phyloP scores from a whole-genome alignment of 768 basidiomycete genomes.

The Mycena crocata region DNA sequence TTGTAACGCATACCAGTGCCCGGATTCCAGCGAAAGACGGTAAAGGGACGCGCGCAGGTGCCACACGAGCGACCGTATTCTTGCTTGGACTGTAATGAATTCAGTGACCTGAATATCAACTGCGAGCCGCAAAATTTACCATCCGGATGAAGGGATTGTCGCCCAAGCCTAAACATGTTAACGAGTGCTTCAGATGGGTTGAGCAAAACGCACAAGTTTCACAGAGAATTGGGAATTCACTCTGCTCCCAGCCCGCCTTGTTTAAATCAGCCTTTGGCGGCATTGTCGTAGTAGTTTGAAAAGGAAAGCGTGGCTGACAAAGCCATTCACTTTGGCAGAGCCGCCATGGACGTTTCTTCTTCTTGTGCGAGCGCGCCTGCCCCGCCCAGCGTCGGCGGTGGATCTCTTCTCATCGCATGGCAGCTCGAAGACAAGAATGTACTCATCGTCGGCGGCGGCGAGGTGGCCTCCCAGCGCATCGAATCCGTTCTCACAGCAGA shows the following conservation, averaged over 20 bases:
- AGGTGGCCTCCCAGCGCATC: conserved; percentile 89
- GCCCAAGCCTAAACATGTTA: conserved; percentile 71
- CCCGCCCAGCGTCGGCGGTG: conserved; percentile 56
- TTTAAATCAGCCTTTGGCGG: conserved; percentile 92
- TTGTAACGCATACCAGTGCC: conserved; percentile 94
- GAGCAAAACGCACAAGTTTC: conserved; percentile 79
- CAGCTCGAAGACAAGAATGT: conserved; percentile 87
- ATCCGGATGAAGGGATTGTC: conserved; percentile 94
- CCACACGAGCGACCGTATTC: conserved; percentile 96
- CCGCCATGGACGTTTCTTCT: no score
- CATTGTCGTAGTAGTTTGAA: conserved; percentile 59
- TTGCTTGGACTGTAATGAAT: conserved; percentile 84
- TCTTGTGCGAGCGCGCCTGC: background rate
- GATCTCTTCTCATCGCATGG: conserved; percentile 92
- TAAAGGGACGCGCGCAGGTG: conserved; percentile 96
- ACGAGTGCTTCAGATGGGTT: background rate
- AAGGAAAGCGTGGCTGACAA: no score
- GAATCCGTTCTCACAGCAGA: conserved; percentile 87
- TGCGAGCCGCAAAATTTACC: conserved; percentile 59
- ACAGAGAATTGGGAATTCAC: conserved; percentile 93
- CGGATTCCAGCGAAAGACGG: conserved; percentile 98
- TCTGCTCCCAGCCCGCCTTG: conserved; percentile 95
- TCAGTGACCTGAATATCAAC: background rate
- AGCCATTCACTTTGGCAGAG: conserved; percentile 19
- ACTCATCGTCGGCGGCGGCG: conserved; percentile 94